Percentiles rank a stretch among this genome's conserved stretches.
Evolutionary conservation across 2,329 filamentous ascomycete genomes (phyloP).

Genomic region (Fusarium cicatricum): DNA sequence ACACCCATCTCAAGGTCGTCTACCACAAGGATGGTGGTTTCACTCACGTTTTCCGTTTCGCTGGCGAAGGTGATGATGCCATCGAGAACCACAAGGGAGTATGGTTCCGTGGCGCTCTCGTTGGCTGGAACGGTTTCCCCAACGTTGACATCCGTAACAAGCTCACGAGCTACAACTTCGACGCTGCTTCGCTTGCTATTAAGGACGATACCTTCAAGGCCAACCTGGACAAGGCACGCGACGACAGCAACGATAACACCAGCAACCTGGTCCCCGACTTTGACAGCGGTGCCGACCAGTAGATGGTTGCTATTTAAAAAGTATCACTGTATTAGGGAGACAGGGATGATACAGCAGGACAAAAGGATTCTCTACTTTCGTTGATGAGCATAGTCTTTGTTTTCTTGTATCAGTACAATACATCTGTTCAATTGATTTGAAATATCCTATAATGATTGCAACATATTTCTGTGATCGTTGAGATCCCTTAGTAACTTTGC

Average conservation of each 20-base stretch:
- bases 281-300: too few species aligned
- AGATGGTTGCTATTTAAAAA: too few species aligned
- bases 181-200: background rate
- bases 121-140: slow-evolving; percentile 46
- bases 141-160: background rate
- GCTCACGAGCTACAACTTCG: slow-evolving; percentile 1
- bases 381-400: too few species aligned
- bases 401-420: too few species aligned
- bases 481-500: too few species aligned
- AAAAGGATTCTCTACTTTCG: too few species aligned
- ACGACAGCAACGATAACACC: background rate
- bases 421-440: too few species aligned
- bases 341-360: too few species aligned
- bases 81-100: slow-evolving; percentile 47
- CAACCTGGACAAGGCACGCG: slow-evolving; percentile 2
- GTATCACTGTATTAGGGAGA: too few species aligned
- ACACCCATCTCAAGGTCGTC: slow-evolving; percentile 47
- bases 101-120: slow-evolving; percentile 46
- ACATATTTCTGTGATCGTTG: too few species aligned
- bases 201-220: background rate
- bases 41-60: slow-evolving; percentile 50
- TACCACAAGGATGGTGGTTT: slow-evolving; percentile 49
- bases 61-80: slow-evolving; percentile 29
- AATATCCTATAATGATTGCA: too few species aligned
- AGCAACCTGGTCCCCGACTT: background rate